Evolutionary conservation across 2,329 filamentous ascomycete genomes (phyloP).

Genomic region (Raffaelea ambrosiae): DNA sequence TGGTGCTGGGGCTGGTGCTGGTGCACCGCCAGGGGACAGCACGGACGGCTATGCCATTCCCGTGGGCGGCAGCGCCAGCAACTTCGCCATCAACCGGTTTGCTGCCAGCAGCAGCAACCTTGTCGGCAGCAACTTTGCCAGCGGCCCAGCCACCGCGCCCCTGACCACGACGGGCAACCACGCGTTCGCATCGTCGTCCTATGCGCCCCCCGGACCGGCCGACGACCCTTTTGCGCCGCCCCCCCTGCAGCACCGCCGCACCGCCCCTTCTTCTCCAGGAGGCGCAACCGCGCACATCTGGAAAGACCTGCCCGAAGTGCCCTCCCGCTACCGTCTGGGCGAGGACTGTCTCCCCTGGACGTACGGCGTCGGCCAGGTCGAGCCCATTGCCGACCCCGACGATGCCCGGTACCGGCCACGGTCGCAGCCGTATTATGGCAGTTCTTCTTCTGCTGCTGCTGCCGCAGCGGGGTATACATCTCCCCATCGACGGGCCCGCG

Average conservation of each 20-base stretch:
- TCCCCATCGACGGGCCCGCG: neutral
- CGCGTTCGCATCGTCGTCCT: neutral
- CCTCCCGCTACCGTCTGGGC: slow-evolving; percentile 32
- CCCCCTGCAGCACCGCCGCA: neutral
- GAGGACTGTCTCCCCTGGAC: slow-evolving; percentile 41
- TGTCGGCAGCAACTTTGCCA: no score
- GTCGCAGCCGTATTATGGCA: neutral
- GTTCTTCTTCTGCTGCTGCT: slow-evolving; percentile 11
- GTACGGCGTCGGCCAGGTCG: slow-evolving; percentile 17
- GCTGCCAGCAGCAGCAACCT: no score
- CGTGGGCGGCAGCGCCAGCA: no score
- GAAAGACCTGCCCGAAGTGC: slow-evolving; percentile 34
- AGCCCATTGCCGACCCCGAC: slow-evolving; percentile 19
- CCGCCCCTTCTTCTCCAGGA: neutral
- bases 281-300: slow-evolving; percentile 14
- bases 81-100: no score
- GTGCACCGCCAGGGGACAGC: neutral
- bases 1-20: neutral
- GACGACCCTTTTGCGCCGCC: neutral
- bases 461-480: neutral
- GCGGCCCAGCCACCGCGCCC: no score
- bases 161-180: no score
- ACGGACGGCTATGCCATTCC: no score
- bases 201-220: no score
- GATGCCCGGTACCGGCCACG: slow-evolving; percentile 13